Conservation (phyloP, 2,329 filamentous ascomycete species). For the Trichophyton verrucosum region DNA sequence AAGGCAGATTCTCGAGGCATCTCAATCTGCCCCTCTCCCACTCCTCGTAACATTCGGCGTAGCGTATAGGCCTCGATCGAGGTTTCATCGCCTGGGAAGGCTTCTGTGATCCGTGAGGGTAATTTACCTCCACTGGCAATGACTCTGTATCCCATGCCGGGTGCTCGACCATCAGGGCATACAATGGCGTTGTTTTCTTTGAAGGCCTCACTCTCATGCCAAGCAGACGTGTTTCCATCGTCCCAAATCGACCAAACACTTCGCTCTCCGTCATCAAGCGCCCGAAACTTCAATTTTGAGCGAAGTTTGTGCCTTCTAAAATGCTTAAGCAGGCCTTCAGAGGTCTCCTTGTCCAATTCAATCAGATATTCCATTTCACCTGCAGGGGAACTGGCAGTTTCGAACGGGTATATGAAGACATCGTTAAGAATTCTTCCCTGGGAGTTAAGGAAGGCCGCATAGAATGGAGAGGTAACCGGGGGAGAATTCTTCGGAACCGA, state of each 20-base stretch:
- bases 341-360: conserved; percentile 64
- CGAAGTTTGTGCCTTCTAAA: conserved; percentile 77
- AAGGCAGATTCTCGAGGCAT: conserved; percentile 58
- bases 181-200: conserved; percentile 14
- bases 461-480: conserved; percentile 45
- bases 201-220: conserved; percentile 3
- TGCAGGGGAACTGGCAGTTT: conserved; percentile 17
- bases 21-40: conserved; percentile 76
- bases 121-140: conserved; percentile 26
- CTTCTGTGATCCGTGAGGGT: conserved; percentile 20
- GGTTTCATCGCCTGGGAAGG: conserved; percentile 37
- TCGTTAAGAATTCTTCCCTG: conserved; percentile 76
- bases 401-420: conserved; percentile 70
- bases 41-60: conserved; percentile 63
- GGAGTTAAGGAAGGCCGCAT: conserved; percentile 75
- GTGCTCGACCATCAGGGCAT: conserved; percentile 30
- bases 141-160: conserved; percentile 29
- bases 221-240: conserved; percentile 30
- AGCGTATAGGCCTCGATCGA: conserved; percentile 55
- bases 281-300: conserved; percentile 58
- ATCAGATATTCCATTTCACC: conserved; percentile 51
- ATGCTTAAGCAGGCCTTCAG: conserved; percentile 52
- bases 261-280: conserved; percentile 53
- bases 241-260: conserved; percentile 66
- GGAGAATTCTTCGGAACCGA: conserved; percentile 28